Conservation (phyloP, 2,329 filamentous ascomycete species). For the Orbilia quercus region DNA sequence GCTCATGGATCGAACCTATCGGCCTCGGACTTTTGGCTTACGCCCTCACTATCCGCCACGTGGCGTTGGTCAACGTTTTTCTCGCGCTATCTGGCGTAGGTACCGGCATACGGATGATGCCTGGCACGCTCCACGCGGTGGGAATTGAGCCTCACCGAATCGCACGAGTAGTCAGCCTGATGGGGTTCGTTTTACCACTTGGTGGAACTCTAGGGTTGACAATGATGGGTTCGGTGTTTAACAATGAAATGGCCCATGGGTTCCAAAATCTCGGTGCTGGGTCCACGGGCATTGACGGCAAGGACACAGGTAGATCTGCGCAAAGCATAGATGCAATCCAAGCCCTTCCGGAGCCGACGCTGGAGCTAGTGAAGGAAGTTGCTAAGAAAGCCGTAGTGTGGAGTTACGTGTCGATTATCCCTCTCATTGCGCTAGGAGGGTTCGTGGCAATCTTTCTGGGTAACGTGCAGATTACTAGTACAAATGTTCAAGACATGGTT, state of each 20-base stretch:
- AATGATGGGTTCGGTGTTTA: conserved; percentile 76
- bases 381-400: conserved; percentile 72
- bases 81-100: conserved; percentile 74
- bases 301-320: conserved; percentile 61
- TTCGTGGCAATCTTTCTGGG: conserved; percentile 66
- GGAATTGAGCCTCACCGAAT: conserved; percentile 72
- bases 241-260: conserved; percentile 67
- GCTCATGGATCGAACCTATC: conserved; percentile 69
- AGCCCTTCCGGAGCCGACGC: conserved; percentile 62
- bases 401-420: conserved; percentile 72
- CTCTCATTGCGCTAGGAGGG: conserved; percentile 69
- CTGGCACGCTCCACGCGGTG: conserved; percentile 72
- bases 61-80: conserved; percentile 72
- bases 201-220: conserved; percentile 75
- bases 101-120: conserved; percentile 74
- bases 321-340: conserved; percentile 63
- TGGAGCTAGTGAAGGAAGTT: conserved; percentile 63
- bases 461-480: conserved; percentile 67
- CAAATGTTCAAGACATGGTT: conserved; percentile 60
- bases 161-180: conserved; percentile 71
- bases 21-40: conserved; percentile 71
- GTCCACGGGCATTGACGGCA: conserved; percentile 60
- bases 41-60: conserved; percentile 68
- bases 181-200: conserved; percentile 71
- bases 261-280: conserved; percentile 62